Evolutionary conservation across 176 grass and related monocot genomes (phyloP).

Genomic region (Paspalum vaginatum): DNA sequence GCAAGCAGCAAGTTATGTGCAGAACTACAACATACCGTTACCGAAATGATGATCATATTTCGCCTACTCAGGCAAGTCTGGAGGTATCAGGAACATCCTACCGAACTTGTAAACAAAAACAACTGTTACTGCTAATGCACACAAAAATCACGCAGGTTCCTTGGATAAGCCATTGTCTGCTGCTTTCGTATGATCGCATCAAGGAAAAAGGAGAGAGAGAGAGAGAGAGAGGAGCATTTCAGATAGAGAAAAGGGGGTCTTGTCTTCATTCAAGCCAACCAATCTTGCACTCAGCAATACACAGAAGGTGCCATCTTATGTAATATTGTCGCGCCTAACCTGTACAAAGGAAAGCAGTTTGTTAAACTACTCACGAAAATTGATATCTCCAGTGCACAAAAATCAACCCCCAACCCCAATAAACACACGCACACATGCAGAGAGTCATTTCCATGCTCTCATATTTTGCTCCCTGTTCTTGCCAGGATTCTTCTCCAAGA

Average conservation of each 20-base stretch:
- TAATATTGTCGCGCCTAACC: neutral
- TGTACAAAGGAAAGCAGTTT: neutral
- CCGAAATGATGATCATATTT: neutral
- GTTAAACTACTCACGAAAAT: neutral
- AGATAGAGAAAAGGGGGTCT: neutral
- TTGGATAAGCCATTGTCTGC: neutral
- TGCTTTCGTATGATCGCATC: neutral
- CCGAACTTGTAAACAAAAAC: neutral
- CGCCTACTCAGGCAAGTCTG: neutral
- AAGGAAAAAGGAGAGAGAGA: no score
- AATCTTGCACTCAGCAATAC: neutral
- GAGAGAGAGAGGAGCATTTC: neutral
- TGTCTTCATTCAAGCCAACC: neutral
- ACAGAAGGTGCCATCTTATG: neutral
- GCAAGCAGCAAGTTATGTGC: no score
- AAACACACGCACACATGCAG: no score
- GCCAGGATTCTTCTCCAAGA: no score
- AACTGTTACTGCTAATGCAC: neutral
- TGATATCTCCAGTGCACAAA: no score
- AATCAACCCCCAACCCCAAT: no score
- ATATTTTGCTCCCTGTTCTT: no score
- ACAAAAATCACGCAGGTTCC: neutral
- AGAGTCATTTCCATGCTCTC: no score
- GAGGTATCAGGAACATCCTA: neutral
- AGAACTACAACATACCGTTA: neutral